Conservation (phyloP, 2,329 filamentous ascomycete species). For the Sarocladium strictum region DNA sequence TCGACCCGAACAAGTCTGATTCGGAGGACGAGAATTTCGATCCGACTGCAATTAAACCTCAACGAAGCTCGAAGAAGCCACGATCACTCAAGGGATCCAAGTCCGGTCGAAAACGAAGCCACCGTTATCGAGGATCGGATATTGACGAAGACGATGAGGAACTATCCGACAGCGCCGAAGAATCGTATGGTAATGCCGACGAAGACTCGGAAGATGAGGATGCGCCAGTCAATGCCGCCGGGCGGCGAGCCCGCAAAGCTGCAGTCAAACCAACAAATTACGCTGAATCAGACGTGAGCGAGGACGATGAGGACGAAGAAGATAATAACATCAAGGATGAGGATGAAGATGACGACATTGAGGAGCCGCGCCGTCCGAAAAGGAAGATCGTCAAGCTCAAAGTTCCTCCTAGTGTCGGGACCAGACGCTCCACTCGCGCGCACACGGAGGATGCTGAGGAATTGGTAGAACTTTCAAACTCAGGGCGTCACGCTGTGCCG, state of each 20-base stretch:
- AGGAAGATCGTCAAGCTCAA: constrained; percentile 41
- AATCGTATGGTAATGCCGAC: constrained; percentile 40
- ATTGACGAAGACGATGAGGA: constrained; percentile 57
- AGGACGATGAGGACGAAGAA: constrained; percentile 31
- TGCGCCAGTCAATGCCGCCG: constrained; percentile 38
- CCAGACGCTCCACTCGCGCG: constrained; percentile 44
- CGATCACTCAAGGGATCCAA: constrained; percentile 30
- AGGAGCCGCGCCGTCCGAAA: constrained; percentile 18
- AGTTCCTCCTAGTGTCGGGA: constrained; percentile 24
- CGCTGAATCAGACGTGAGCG: constrained; percentile 33
- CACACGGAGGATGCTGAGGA: constrained; percentile 49
- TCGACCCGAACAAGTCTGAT: constrained; percentile 63
- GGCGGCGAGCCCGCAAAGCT: constrained; percentile 42
- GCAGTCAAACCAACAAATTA: constrained; percentile 41
- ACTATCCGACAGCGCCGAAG: constrained; percentile 46
- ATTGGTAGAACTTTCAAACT: constrained; percentile 53
- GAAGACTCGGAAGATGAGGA: constrained; percentile 35
- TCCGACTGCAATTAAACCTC: constrained; percentile 40
- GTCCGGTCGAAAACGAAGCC: constrained; percentile 29
- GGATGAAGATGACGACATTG: constrained; percentile 20
- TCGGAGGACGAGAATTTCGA: constrained; percentile 62
- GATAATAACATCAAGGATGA: constrained; percentile 23
- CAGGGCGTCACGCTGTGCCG: constrained; percentile 49
- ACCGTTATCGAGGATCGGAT: constrained; percentile 52
- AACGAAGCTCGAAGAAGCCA: constrained; percentile 35